phyloP scores from a whole-genome alignment of 2,329 filamentous ascomycete species.

The Fusarium sp. region DNA sequence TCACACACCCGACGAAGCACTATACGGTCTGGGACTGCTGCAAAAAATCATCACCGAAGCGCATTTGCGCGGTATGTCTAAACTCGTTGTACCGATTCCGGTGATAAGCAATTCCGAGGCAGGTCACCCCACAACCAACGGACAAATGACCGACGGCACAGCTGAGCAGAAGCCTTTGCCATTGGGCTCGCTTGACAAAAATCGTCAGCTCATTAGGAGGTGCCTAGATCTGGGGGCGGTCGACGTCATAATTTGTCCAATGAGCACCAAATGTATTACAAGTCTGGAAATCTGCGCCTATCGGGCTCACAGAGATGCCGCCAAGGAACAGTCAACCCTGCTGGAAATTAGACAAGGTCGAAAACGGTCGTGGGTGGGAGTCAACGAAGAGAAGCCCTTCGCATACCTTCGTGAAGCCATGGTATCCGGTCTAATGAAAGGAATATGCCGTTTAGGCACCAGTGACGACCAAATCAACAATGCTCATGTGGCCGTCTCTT shows the following conservation, averaged over 20 bases:
- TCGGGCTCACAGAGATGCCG: conserved; percentile 79
- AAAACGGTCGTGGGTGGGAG: conserved; percentile 91
- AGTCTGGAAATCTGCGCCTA: conserved; percentile 86
- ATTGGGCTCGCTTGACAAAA: conserved; percentile 43
- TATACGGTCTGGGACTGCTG: conserved; percentile 66
- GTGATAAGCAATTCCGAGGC: conserved; percentile 57
- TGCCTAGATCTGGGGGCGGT: conserved; percentile 88
- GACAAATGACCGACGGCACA: conserved; percentile 52
- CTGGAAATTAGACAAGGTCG: conserved; percentile 78
- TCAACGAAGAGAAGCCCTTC: conserved; percentile 86
- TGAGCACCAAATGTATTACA: conserved; percentile 78
- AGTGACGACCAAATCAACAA: conserved; percentile 69
- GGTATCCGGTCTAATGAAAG: conserved; percentile 90
- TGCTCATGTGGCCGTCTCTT: conserved; percentile 74
- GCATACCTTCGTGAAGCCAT: conserved; percentile 91
- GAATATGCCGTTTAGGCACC: conserved; percentile 80
- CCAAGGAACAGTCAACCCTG: conserved; percentile 77
- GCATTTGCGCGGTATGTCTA: conserved; percentile 65
- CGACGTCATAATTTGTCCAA: conserved; percentile 84
- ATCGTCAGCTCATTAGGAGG: conserved; percentile 65
- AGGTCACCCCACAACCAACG: conserved; percentile 40
- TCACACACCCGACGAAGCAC: conserved; percentile 57
- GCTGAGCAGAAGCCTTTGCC: conserved; percentile 49
- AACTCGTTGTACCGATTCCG: conserved; percentile 66
- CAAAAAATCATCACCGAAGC: conserved; percentile 68